Evolutionary conservation across 2,329 filamentous ascomycete genomes (phyloP).

Genomic region (Penicillium sp.): DNA sequence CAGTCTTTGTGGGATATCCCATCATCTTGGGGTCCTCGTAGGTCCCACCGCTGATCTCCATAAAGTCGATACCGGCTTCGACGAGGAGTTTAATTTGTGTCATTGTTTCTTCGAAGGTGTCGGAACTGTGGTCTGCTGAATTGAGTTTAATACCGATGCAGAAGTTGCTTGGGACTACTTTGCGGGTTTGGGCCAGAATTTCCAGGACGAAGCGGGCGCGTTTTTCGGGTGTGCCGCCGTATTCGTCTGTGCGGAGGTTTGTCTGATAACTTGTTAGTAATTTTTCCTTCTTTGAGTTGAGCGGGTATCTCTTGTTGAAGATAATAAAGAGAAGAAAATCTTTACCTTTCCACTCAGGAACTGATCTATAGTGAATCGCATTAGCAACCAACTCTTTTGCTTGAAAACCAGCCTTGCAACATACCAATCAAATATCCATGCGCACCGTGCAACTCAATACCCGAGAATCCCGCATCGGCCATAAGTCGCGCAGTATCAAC

Average conservation of each 20-base stretch:
- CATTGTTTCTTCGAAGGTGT: constrained; percentile 52
- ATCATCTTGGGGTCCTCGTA: constrained; percentile 56
- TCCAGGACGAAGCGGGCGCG: constrained; percentile 48
- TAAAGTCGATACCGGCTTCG: constrained; percentile 58
- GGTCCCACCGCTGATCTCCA: constrained; percentile 66
- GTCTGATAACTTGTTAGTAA: constrained; percentile 28
- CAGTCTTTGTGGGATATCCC: constrained; percentile 6
- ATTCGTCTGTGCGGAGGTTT: constrained; percentile 50
- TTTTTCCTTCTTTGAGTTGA: not conserved
- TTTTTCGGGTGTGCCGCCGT: constrained; percentile 49
- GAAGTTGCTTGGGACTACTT: constrained; percentile 44
- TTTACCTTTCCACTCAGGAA: constrained; percentile 40
- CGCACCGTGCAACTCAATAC: constrained; percentile 55
- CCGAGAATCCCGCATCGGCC: constrained; percentile 53
- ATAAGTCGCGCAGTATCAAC: constrained; percentile 53
- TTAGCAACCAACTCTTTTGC: not conserved
- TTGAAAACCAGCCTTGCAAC: constrained; percentile 25
- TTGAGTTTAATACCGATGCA: constrained; percentile 54
- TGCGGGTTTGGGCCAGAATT: constrained; percentile 45
- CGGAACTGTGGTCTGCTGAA: constrained; percentile 47
- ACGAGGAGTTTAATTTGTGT: constrained; percentile 55
- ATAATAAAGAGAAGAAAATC: too few relatives aligned
- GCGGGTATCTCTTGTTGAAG: not conserved
- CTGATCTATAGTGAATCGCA: constrained; percentile 28
- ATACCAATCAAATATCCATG: constrained; percentile 52